A percentile compares a stretch with the other conserved stretches of the same genome.
Evolutionary conservation across 257 asterid species (phyloP).

Genomic region (Solanum gracilifrons): DNA sequence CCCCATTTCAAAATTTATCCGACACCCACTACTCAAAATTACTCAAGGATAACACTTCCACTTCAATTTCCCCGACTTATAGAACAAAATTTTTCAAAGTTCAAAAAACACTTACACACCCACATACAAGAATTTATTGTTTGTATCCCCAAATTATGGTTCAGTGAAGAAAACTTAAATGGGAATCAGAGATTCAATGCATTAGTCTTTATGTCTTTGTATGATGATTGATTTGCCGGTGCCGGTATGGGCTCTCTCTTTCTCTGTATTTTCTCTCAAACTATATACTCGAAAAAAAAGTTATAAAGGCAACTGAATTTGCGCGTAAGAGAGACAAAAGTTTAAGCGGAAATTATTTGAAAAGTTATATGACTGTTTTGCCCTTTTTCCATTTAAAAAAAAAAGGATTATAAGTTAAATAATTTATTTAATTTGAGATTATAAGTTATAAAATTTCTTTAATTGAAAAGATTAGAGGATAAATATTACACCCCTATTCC

Average conservation of each 20-base stretch:
- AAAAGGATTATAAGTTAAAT: not conserved
- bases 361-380: not conserved
- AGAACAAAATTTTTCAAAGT: not conserved
- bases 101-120: not conserved
- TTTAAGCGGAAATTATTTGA: not conserved
- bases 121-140: not conserved
- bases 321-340: not conserved
- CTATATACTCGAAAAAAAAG: not conserved
- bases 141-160: not conserved
- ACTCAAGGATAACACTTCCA: not conserved
- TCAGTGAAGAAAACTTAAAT: not conserved
- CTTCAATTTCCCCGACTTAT: not conserved
- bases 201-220: not conserved
- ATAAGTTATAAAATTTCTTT: too few species aligned
- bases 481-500: not conserved
- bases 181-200: not conserved
- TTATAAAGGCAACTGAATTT: not conserved
- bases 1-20: slow-evolving; percentile 20
- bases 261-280: not conserved
- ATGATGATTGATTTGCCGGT: not conserved
- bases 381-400: not conserved
- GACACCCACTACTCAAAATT: not conserved
- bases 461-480: not conserved
- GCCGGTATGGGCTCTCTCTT: not conserved
- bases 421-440: not conserved